Evolutionary conservation across 2,329 filamentous ascomycete genomes (phyloP), one percentile per base, ranked within the genome.

Genomic region (Fusarium palustre): DNA sequence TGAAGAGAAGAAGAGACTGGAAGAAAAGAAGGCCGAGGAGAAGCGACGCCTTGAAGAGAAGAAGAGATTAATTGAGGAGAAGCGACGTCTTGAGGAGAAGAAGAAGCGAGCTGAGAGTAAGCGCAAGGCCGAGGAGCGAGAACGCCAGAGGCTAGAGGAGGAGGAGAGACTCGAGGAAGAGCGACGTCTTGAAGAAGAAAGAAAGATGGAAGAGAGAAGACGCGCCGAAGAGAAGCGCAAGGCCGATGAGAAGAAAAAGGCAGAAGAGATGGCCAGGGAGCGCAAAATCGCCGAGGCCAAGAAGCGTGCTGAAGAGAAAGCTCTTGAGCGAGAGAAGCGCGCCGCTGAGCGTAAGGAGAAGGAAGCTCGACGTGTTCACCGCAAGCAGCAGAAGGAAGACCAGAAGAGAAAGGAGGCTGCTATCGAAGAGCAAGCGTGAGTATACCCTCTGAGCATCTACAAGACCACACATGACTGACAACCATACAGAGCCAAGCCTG

Each of bases 281-380:
- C 43, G 48, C 10, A 63, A 55, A 24, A 33, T 63, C 8, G 56
- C 57, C 1, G 59, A 63, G 5, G 58, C 33, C 25, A 63, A 41
- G 36, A 63, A 62, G 49, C 57, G 58, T 1, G 9, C 43, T 1
- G 59, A 63, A 8, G 59, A 63, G 48, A 63, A 56, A 42, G 59
- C 46, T 20, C 28, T 39, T 7, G 55, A 58, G 36, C 47, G 55
- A 6, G 55, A 63, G 48, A 63, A 63, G 59, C 30, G 59, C 15
- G 57, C 25, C 2, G 58, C 59, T 24, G 59, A 63, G 58, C 59
- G 59, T 15, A 63, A 63, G 58, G 60, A 64, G 15, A 64, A 64
- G 59, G 59, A 63, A 2, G 50, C 59, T n/a, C 60, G 60, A 11
- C 60, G 59, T 15, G 43, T 61, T 11, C 28, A 58, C 38, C 59